Evolutionary conservation across 2,329 filamentous ascomycete species (phyloP).

Genomic region (Phyllosticta citribraziliensis): DNA sequence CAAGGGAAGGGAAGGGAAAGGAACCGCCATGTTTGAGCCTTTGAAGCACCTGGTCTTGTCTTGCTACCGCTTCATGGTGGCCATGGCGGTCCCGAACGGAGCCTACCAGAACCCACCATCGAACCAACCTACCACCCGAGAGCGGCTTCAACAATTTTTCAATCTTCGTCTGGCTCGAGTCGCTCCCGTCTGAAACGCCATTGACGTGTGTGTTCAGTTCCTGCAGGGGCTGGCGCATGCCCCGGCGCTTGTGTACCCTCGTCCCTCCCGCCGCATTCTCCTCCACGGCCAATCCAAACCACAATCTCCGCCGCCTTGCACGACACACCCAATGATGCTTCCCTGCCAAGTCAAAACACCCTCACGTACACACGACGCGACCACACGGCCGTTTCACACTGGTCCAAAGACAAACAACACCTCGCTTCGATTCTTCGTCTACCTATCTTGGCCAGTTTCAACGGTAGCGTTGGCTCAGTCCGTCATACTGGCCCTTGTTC

Average conservation of each 20-base stretch:
- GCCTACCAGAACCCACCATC: too few relatives aligned
- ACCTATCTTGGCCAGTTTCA: not conserved
- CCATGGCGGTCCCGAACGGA: too few relatives aligned
- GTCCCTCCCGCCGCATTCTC: not conserved
- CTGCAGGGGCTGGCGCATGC: not conserved
- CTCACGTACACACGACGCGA: not conserved
- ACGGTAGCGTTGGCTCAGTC: constrained; percentile 21
- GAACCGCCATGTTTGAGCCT: too few relatives aligned
- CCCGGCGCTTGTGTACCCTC: not conserved
- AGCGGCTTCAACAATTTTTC: not conserved
- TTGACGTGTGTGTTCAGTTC: not conserved
- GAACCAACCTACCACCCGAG: too few relatives aligned
- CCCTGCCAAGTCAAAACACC: not conserved
- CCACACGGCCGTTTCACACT: not conserved
- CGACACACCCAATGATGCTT: not conserved
- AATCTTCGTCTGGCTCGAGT: not conserved
- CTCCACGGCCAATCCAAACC: not conserved
- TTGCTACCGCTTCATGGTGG: too few relatives aligned
- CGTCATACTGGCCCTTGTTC: constrained; percentile 34
- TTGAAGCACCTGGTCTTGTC: too few relatives aligned
- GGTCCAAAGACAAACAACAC: not conserved
- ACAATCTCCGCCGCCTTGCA: not conserved
- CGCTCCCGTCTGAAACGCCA: not conserved
- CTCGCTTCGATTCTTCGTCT: not conserved
- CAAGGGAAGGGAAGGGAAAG: not conserved